Conservation (phyloP, 257 asterid genomes). For the Solanum virginianum region DNA sequence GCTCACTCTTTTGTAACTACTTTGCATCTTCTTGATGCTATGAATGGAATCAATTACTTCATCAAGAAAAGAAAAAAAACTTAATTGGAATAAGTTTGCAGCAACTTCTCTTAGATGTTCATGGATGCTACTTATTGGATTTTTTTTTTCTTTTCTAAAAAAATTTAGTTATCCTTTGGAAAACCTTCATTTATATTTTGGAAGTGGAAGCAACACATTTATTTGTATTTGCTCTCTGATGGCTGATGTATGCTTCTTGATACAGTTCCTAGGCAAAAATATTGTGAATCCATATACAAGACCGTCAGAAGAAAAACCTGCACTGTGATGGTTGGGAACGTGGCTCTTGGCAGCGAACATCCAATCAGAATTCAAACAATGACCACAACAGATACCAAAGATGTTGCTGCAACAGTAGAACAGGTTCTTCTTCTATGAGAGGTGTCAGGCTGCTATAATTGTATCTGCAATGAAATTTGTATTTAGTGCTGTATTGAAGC, state of each 20-base stretch:
- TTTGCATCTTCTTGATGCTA: no score
- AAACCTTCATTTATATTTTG: neutral
- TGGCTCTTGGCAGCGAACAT: constrained; percentile 91
- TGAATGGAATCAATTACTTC: no score
- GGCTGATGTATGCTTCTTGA: constrained; percentile 10
- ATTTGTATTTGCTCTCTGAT: neutral
- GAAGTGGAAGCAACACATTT: neutral
- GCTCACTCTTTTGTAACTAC: no score
- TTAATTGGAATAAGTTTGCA: neutral
- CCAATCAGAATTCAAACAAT: constrained; percentile 95
- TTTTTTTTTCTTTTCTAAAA: neutral
- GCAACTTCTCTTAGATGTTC: neutral
- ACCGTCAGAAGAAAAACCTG: constrained; percentile 83
- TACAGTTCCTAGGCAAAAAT: constrained; percentile 90
- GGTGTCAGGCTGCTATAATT: neutral
- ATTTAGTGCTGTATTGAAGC: neutral
- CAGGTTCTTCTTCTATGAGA: constrained; percentile 37
- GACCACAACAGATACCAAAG: constrained; percentile 99
- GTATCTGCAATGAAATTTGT: neutral
- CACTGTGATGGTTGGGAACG: constrained; percentile 98
- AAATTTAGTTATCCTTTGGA: neutral
- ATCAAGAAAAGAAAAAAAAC: neutral
- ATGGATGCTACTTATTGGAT: neutral
- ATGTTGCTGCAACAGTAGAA: constrained; percentile 88
- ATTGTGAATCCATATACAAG: constrained; percentile 83